Evolutionary conservation across 2,329 filamentous ascomycete genomes (phyloP), one percentile per base, ranked within the genome.

Genomic region (Arachnopeziza araneosa): DNA sequence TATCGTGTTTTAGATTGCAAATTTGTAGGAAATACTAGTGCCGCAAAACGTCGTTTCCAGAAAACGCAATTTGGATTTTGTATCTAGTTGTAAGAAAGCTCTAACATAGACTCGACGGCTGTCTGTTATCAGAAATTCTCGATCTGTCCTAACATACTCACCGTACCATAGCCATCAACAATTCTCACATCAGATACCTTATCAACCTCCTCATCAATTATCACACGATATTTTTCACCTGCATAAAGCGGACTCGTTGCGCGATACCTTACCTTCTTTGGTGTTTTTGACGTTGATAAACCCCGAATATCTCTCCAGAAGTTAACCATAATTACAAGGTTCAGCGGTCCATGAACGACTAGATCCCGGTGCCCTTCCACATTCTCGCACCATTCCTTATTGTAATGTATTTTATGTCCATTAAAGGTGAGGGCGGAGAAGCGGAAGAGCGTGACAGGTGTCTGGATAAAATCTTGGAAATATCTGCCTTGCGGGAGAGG

Each of bases 361-460:
- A 88, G 74, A 19, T 85, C 82, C 0, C 83, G 81, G 68, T 95
- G 89, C 0, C 86, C 85, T 72, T 71, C 36, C 71, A 79, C 36
- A 75, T 69, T 23, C 71, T 60, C 51, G 69, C 72, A 58, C 63
- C 69, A 58, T 53, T 67, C 44, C 56, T 60, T 95, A 88, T 92
- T 89, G 67, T 93, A 87, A 73, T 96, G 92, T 58, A 96, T 96
- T 65, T 85, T 86, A 73, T 96, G 92, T 0, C 85, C 90, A 70
- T 96, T 96, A 77, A 92, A 92, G 0, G 90, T 96, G 50, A 96
- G 76, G 0, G 90, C 90, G 0, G 88, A 92, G 77, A 92, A 96
- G 21, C 90, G 84, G 74, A 95, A 96, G 1, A 96, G 52, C 48
- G 67, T 26, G 61, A 68, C 61, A 32, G 67, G 65, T 22, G 68